Evolutionary conservation across 495 filamentous ascomycete species (phyloP).

Genomic region (Chlorociboria aeruginascens): DNA sequence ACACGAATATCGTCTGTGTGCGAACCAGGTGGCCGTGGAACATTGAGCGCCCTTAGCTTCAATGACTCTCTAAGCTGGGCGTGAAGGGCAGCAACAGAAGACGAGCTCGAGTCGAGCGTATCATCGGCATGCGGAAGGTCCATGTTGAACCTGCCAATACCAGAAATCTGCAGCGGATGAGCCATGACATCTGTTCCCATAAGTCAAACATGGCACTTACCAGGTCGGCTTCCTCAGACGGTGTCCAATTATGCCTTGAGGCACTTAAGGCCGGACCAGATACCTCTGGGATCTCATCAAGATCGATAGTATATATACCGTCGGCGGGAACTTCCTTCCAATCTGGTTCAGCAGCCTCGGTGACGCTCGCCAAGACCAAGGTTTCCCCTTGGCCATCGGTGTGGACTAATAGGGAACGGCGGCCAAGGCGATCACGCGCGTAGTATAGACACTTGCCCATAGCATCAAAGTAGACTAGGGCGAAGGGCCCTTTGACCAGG

Average conservation of each 20-base stretch:
- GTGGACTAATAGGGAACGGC: conserved; percentile 63
- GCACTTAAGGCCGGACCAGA: background rate
- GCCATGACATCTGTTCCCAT: background rate
- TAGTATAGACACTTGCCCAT: conserved; percentile 51
- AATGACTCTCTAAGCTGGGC: conserved; percentile 53
- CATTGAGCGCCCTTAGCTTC: conserved; percentile 47
- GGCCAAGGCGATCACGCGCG: conserved; percentile 80
- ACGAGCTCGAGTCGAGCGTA: conserved; percentile 34
- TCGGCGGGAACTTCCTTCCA: conserved; percentile 80
- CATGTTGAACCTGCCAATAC: conserved; percentile 14
- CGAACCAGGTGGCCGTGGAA: conserved; percentile 45
- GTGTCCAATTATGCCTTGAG: background rate
- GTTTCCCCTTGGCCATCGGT: conserved; percentile 28
- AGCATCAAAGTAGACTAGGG: conserved; percentile 79
- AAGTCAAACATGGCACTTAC: background rate
- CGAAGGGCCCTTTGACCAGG: conserved; percentile 71
- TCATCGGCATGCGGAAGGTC: conserved; percentile 6
- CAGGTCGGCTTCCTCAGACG: background rate
- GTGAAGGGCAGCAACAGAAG: conserved; percentile 45
- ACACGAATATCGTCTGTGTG: conserved; percentile 36
- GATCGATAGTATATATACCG: conserved; percentile 56
- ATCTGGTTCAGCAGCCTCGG: conserved; percentile 36
- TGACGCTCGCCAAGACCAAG: conserved; percentile 65
- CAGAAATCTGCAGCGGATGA: background rate
- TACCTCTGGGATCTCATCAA: conserved; percentile 19